phyloP scores from a whole-genome alignment of 768 basidiomycete genomes.

The Candolleomyces aberdarensis region DNA sequence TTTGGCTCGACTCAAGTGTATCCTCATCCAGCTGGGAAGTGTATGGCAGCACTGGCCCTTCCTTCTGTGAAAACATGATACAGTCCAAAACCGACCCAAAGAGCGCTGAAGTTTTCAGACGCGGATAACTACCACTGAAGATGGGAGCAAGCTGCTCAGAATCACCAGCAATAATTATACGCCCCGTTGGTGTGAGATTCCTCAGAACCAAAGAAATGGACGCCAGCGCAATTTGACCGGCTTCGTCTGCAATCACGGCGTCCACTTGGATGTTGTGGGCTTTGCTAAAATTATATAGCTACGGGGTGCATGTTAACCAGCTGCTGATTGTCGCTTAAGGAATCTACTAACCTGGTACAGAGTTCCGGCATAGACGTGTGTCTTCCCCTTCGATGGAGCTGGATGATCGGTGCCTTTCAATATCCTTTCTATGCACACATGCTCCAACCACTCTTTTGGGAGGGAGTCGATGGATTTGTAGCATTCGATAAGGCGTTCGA shows the following conservation, averaged over 20 bases:
- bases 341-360: slow-evolving; percentile 39
- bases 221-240: slow-evolving; percentile 47
- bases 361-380: slow-evolving; percentile 44
- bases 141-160: slow-evolving; percentile 53
- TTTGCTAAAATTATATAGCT: slow-evolving; percentile 50
- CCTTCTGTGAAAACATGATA: slow-evolving; percentile 30
- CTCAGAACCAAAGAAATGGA: slow-evolving; percentile 44
- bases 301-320: background rate
- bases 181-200: slow-evolving; percentile 32
- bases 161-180: slow-evolving; percentile 49
- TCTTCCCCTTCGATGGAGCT: slow-evolving; percentile 24
- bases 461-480: slow-evolving; percentile 35
- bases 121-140: slow-evolving; percentile 43
- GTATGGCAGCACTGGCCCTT: slow-evolving; percentile 3
- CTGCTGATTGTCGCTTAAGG: background rate
- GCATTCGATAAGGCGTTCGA: slow-evolving; percentile 32
- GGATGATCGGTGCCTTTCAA: slow-evolving; percentile 38
- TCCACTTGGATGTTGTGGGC: slow-evolving; percentile 36
- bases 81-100: slow-evolving; percentile 51
- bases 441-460: slow-evolving; percentile 40
- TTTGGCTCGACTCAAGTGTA: slow-evolving; percentile 24
- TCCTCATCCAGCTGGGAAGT: slow-evolving; percentile 14
- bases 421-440: slow-evolving; percentile 40
- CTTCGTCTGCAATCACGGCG: slow-evolving; percentile 47
- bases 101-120: slow-evolving; percentile 30